A percentile compares a stretch with the other conserved stretches of the same genome.
Conservation (phyloP, 2,329 filamentous ascomycete genomes). For the Parafenestella ontariensis region DNA sequence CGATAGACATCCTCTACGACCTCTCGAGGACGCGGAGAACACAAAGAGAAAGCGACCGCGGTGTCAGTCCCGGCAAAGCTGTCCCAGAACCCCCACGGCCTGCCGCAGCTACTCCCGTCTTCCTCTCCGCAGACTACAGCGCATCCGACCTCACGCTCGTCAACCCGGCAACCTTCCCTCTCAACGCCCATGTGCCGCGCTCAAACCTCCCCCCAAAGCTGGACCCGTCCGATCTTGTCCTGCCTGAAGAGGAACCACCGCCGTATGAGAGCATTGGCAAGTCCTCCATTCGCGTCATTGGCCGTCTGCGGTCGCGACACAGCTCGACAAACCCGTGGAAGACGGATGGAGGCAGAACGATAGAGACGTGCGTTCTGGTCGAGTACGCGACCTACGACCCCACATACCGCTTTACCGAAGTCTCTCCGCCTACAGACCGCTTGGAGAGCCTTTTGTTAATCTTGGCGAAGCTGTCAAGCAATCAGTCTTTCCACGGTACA, state of each 20-base stretch:
- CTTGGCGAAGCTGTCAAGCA: conserved; percentile 36
- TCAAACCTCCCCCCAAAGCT: conserved; percentile 52
- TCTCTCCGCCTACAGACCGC: conserved; percentile 54
- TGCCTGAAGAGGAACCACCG: conserved; percentile 57
- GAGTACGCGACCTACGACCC: conserved; percentile 69
- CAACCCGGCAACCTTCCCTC: conserved; percentile 47
- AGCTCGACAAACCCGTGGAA: conserved; percentile 50
- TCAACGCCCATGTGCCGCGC: conserved; percentile 27
- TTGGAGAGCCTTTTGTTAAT: conserved; percentile 51
- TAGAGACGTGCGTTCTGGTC: conserved; percentile 66
- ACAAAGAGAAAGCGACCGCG: conserved; percentile 26
- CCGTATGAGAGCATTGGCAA: conserved; percentile 57
- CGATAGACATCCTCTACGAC: conserved; percentile 81
- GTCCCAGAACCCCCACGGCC: conserved; percentile 23
- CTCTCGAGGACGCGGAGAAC: conserved; percentile 70
- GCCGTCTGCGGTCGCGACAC: conserved; percentile 48
- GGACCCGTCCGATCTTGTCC: conserved; percentile 50
- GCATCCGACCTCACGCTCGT: conserved; percentile 54
- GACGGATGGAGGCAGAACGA: conserved; percentile 41
- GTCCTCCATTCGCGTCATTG: conserved; percentile 55
- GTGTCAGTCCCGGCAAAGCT: conserved; percentile 27
- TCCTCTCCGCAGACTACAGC: conserved; percentile 45
- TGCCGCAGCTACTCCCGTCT: conserved; percentile 28
- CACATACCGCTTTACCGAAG: conserved; percentile 56
- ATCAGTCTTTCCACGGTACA: conserved; percentile 47